Evolutionary conservation across 805 yeast genomes (phyloP), one percentile per base, ranked within the genome.

Genomic region (Ogataea trehalophila): DNA sequence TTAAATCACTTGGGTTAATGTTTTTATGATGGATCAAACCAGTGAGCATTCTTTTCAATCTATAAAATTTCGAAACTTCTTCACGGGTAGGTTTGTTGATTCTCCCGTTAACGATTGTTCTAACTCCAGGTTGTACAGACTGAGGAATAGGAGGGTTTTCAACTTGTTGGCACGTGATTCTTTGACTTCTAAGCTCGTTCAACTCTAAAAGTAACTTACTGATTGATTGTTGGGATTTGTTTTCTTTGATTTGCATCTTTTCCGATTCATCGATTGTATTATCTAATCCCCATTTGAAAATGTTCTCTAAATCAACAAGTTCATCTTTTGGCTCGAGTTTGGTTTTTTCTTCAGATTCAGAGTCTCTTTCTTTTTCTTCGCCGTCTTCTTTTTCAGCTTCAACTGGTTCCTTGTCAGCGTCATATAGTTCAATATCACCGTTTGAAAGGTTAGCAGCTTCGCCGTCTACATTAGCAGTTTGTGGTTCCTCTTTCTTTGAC

Each of bases 131-230:
- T 38, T 20, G 15, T 34, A 34, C 37, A 47, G 51, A 17, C 46
- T 43, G 34, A 48, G 51, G 37, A 46, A 26, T 13, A 15, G 43
- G 37, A 33, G 41, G 41, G 53, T 46, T 51, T 89, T 72, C 38
- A 66, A 57, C 23, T 16, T 18, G 20, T 29, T 44, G 46, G 8
- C 17, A 16, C 3, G 18, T 17, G 4, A 44, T 34, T 31, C 46
- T 36, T 15, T 22, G 18, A 16, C 74, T 68, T 60, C 86, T 81
- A 33, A 79, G 49, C 22, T 66, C 65, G 51, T 78, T 77, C 23
- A 86, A 61, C 48, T 79, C 74, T 11, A 71, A 53, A 20, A 86
- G 56, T 39, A 76, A 65, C 40, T 66, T 58, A 29, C 75, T 71
- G 35, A 83, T 70, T 17, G 70, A 63, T 43, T 73, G 59, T 45